Evolutionary conservation across 2,329 filamentous ascomycete genomes (phyloP), one percentile per base, ranked within the genome.

Genomic region (Hypomyces rosellus): DNA sequence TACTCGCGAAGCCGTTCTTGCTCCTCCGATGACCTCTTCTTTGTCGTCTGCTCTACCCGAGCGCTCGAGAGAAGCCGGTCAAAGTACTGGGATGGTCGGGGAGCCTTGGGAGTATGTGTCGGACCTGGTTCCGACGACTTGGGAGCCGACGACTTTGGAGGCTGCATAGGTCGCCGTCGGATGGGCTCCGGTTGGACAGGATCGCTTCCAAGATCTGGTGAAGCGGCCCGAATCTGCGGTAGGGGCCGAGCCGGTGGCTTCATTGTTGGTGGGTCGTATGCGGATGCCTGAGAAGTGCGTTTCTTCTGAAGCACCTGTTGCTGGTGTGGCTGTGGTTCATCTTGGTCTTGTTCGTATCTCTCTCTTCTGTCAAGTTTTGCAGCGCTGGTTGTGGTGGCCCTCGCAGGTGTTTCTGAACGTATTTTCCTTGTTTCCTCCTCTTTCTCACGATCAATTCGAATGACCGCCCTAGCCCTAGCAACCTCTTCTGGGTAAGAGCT

Each of bases 401-500:
- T 30, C 25, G 6, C 6, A 30, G 25, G 25, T 30, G 25, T 7
- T 30, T 30, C 25, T 30, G 25, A 30, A 30, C 25, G 25, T 11
- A 30, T 30, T 30, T 30, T 30, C 25, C 9, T 30, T 11, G 25
- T 30, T 30, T 30, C 25, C 25, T 30, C 25, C 25, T 30, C 25
- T 12, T 25, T 25, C 41, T 20, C 33, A 13, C 33, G 49, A 41
- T 36, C n/a, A 14, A 37, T 38, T 11, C 42, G 38, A n/a, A 60
- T 53, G 22, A 58, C 44, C n/a, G 48, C 52, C 7, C 43, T 59
- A 12, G 54, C 58, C 3, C 53, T 47, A 13, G 55, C 56, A 5
- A 65, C 64, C 43, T 71, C 62, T 2, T 64, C 55, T 0, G 64
- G 60, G 33, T 73, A 73, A 3, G 55, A 56, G 1, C 58, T 54